phyloP scores from a whole-genome alignment of 768 basidiomycete genomes.

The Boletus edulis region DNA sequence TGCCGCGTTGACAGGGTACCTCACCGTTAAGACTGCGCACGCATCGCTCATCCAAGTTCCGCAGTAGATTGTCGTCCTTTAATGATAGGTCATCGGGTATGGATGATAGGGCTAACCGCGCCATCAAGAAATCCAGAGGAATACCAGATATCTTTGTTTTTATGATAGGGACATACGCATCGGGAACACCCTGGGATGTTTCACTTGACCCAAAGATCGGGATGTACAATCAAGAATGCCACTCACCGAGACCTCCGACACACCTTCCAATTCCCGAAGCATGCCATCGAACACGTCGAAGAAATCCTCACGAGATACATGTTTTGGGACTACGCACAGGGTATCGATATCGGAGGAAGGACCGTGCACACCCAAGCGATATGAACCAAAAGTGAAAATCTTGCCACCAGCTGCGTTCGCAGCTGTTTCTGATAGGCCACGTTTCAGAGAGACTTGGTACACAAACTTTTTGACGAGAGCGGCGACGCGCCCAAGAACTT shows the following conservation, averaged over 20 bases:
- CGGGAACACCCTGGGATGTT: constrained; percentile 78
- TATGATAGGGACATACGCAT: constrained; percentile 95
- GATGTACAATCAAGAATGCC: neutral
- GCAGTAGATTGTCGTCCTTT: constrained; percentile 86
- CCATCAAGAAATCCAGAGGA: constrained; percentile 92
- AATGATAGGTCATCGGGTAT: constrained; percentile 92
- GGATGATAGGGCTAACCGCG: constrained; percentile 77
- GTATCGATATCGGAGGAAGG: constrained; percentile 98
- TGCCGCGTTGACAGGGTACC: constrained; percentile 3
- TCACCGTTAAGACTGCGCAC: constrained; percentile 91
- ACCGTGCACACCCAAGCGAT: constrained; percentile 95
- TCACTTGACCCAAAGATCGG: constrained; percentile 1
- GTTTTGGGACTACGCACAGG: constrained; percentile 95
- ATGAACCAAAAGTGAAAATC: constrained; percentile 99
- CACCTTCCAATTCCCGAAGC: constrained; percentile 80
- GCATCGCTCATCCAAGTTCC: constrained; percentile 92
- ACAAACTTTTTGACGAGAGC: constrained; percentile 94
- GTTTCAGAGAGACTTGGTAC: constrained; percentile 68
- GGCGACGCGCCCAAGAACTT: constrained; percentile 86
- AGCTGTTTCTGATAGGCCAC: constrained; percentile 84
- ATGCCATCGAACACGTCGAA: constrained; percentile 88
- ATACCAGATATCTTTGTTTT: constrained; percentile 89
- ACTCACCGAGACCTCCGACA: constrained; percentile 86
- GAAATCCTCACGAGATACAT: constrained; percentile 94
- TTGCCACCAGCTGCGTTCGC: constrained; percentile 93